A percentile compares a stretch with the other conserved stretches of the same genome.
Conservation (phyloP, 1,139 yeast genomes). For the Pichia sp. region DNA sequence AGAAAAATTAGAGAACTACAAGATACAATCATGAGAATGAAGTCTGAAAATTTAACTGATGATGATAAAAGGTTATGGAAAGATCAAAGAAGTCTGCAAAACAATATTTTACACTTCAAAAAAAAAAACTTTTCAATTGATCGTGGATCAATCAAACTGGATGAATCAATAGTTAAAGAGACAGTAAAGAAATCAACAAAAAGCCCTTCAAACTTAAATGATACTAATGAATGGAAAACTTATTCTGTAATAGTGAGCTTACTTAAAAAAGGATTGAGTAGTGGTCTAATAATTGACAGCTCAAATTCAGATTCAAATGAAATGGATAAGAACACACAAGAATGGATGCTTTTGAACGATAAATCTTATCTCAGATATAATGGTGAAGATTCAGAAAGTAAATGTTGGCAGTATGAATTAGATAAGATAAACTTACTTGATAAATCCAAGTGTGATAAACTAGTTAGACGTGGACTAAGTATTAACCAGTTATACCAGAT, state of each 20-base stretch:
- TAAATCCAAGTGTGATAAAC: slow-evolving; percentile 19
- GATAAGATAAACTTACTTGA: slow-evolving; percentile 15
- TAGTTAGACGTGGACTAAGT: slow-evolving; percentile 18
- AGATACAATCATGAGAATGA: slow-evolving; percentile 17
- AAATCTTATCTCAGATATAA: slow-evolving; percentile 8
- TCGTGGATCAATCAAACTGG: not conserved
- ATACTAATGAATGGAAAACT: slow-evolving; percentile 17
- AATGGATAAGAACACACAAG: slow-evolving; percentile 24
- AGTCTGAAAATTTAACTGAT: not conserved
- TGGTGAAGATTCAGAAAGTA: slow-evolving; percentile 19
- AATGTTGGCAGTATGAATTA: slow-evolving; percentile 26
- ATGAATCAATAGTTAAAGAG: not conserved
- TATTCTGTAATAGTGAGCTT: slow-evolving; percentile 24
- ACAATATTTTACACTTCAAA: not conserved
- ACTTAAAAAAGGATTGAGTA: slow-evolving; percentile 21
- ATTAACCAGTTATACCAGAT: slow-evolving; percentile 19
- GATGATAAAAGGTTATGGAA: not conserved
- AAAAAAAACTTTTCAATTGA: not conserved
- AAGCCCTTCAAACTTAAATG: not conserved
- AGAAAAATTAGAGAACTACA: slow-evolving; percentile 24
- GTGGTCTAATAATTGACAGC: slow-evolving; percentile 18
- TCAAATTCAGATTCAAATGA: slow-evolving; percentile 7
- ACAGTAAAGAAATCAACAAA: not conserved
- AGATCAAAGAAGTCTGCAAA: not conserved
- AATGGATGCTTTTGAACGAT: slow-evolving; percentile 21